These are phyloP conservation scores for Calocera cornea DNA, from an alignment of 768 basidiomycete genomes.

Conservation along the genomic window DNA sequence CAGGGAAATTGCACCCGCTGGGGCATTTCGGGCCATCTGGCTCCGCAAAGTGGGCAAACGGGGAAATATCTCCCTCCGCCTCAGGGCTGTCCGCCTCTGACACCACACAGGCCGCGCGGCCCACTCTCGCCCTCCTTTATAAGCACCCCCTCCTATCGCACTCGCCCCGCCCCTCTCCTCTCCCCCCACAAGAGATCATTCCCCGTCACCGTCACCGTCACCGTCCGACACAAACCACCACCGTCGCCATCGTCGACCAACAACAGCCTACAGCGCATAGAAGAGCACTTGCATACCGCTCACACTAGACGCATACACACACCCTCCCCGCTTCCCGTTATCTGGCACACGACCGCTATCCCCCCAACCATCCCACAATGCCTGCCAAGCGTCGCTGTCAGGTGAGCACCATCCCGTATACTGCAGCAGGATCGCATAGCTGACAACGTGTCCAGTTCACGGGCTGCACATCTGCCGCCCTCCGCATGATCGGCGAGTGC, in stretches of 20 bases:
- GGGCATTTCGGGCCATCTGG: too few relatives aligned
- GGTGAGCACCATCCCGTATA: constrained; percentile 21
- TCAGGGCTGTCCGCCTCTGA: too few relatives aligned
- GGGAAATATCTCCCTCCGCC: too few relatives aligned
- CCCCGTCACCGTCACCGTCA: too few relatives aligned
- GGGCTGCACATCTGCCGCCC: constrained; percentile 63
- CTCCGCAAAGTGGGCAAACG: too few relatives aligned
- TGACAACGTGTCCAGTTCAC: constrained; percentile 30
- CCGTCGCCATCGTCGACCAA: not conserved
- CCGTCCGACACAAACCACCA: too few relatives aligned
- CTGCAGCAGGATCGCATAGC: constrained; percentile 18
- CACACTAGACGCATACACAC: not conserved
- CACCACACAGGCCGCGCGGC: too few relatives aligned
- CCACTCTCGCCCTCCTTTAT: too few relatives aligned
- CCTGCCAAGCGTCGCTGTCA: constrained; percentile 81
- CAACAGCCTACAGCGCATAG: not conserved
- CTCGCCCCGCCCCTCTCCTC: too few relatives aligned
- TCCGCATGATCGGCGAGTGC: constrained; percentile 76
- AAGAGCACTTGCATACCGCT: not conserved
- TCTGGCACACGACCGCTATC: not conserved
- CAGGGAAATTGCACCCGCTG: too few relatives aligned
- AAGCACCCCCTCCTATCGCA: too few relatives aligned
- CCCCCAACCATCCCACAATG: constrained; percentile 37
- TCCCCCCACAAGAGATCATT: too few relatives aligned
- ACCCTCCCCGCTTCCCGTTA: not conserved